A percentile compares a stretch with the other conserved stretches of the same genome.
Evolutionary conservation across 176 grass and related monocot genomes (phyloP).

Genomic region (Phoenix roebelenii): DNA sequence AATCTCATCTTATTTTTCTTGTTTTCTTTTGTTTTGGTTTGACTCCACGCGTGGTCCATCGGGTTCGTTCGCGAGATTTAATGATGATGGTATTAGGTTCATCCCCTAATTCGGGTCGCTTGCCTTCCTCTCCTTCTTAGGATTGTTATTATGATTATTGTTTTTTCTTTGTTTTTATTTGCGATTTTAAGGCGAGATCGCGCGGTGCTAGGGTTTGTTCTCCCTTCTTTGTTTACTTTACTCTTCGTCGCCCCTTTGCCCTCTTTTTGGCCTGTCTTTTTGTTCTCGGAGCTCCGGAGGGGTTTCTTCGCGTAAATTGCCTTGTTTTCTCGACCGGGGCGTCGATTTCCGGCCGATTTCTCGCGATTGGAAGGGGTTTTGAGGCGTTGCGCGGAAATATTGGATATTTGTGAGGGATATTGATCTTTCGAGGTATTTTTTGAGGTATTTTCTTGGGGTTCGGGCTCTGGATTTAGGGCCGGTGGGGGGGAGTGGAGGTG

Average conservation of each 20-base stretch:
- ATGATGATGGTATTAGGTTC: background rate
- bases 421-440: background rate
- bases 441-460: background rate
- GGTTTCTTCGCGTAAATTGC: background rate
- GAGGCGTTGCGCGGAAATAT: background rate
- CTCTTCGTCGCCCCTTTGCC: background rate
- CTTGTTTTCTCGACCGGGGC: background rate
- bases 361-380: constrained; percentile 8
- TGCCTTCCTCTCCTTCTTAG: background rate
- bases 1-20: background rate
- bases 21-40: background rate
- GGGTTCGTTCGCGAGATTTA: no score
- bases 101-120: background rate
- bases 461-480: constrained; percentile 11
- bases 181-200: constrained; percentile 1
- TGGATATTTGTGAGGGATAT: background rate
- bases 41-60: background rate
- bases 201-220: background rate
- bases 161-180: constrained; percentile 1
- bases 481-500: no score
- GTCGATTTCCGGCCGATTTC: background rate
- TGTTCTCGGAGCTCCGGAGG: background rate
- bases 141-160: constrained; percentile 1
- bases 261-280: background rate
- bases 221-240: background rate